These are phyloP conservation scores for Eutrema salsugineum DNA, from an alignment of 441 rosid species.

Conservation along the genomic window DNA sequence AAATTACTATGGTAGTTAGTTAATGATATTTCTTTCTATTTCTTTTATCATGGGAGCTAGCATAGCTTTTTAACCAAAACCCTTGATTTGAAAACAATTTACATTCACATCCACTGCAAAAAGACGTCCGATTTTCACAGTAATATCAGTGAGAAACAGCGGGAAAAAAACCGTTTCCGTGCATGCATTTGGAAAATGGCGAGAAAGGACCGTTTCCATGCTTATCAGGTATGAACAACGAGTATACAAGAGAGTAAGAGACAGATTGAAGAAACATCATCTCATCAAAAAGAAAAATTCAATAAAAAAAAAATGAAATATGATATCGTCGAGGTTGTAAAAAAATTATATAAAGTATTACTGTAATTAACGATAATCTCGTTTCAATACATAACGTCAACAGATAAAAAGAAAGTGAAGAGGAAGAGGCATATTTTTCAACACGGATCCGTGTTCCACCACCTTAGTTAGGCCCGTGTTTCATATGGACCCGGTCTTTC, in stretches of 20 bases:
- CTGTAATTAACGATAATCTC: neutral
- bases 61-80: neutral
- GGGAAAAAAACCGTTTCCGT: too few species aligned
- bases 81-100: neutral
- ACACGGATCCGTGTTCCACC: slow-evolving; percentile 2
- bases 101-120: neutral
- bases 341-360: neutral
- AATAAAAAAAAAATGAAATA: neutral
- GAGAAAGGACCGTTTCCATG: too few species aligned
- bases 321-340: neutral
- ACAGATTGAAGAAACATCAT: neutral
- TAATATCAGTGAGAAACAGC: too few species aligned
- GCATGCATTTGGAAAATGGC: neutral
- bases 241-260: neutral
- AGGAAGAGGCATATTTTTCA: neutral
- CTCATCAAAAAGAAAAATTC: neutral
- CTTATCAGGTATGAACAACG: neutral
- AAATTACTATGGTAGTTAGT: too few species aligned
- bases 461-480: neutral
- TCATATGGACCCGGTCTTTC: neutral
- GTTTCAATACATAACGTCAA: neutral
- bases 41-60: neutral
- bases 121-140: too few species aligned
- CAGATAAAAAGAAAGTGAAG: neutral
- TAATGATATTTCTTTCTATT: neutral